Evolutionary conservation across 2,329 filamentous ascomycete genomes (phyloP).

Genomic region (Fusarium longipes): DNA sequence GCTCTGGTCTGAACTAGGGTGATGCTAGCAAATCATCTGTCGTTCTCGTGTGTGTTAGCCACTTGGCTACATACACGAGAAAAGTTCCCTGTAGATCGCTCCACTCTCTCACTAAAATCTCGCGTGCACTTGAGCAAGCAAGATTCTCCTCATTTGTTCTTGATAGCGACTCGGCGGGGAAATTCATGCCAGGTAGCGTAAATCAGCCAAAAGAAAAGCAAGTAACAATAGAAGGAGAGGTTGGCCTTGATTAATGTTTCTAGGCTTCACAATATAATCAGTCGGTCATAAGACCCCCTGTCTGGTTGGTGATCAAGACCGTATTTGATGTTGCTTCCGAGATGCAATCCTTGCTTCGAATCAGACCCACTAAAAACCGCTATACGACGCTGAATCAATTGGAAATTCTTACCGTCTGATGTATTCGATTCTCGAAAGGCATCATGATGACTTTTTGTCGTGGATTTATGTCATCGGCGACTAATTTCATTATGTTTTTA

Average conservation of each 20-base stretch:
- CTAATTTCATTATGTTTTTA: not conserved
- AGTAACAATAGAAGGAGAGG: not conserved
- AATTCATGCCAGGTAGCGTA: not conserved
- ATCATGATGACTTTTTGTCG: not conserved
- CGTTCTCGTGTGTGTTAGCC: constrained; percentile 4
- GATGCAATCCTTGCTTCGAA: constrained; percentile 4
- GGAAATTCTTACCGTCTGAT: not conserved
- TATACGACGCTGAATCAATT: constrained; percentile 6
- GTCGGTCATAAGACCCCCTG: not conserved
- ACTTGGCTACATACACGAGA: constrained; percentile 32
- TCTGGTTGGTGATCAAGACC: constrained; percentile 13
- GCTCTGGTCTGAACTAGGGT: constrained; percentile 3
- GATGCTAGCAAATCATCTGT: not conserved
- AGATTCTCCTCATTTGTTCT: not conserved
- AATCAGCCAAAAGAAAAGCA: not conserved
- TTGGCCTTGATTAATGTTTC: not conserved
- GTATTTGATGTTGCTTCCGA: constrained; percentile 12
- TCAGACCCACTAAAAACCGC: not conserved
- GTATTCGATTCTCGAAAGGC: not conserved
- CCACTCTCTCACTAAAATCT: constrained; percentile 18
- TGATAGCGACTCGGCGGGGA: constrained; percentile 1
- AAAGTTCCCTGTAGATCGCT: constrained; percentile 10
- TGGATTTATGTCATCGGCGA: not conserved
- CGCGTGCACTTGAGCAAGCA: constrained; percentile 10
- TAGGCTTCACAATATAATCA: not conserved